Conservation (phyloP, 2,329 filamentous ascomycete species). For the Zymoseptoria brevis region DNA sequence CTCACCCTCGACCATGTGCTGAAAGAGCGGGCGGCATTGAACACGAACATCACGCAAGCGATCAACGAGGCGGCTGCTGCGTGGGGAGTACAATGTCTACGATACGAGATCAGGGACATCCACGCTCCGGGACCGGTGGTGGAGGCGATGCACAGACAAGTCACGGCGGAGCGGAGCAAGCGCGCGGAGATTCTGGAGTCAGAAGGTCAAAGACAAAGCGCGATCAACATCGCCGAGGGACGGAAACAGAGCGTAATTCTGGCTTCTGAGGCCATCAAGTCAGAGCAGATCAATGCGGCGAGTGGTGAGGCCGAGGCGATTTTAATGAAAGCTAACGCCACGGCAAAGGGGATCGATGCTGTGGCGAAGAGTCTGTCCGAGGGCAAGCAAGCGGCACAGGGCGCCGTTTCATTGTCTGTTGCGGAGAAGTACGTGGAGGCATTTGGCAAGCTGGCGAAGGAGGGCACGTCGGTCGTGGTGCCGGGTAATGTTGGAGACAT, state of each 20-base stretch:
- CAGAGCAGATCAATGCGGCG: slow-evolving; percentile 89
- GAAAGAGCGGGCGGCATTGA: slow-evolving; percentile 91
- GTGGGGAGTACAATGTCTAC: slow-evolving; percentile 91
- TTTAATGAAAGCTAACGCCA: slow-evolving; percentile 73
- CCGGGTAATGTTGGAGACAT: slow-evolving; percentile 97
- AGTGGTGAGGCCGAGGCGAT: slow-evolving; percentile 93
- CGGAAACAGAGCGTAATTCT: slow-evolving; percentile 95
- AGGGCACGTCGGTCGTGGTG: slow-evolving; percentile 91
- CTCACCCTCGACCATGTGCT: slow-evolving; percentile 93
- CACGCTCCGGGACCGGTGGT: slow-evolving; percentile 91
- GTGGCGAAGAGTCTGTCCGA: slow-evolving; percentile 57
- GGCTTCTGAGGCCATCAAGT: slow-evolving; percentile 80
- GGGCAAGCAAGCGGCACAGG: slow-evolving; percentile 68
- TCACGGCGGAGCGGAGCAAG: slow-evolving; percentile 95
- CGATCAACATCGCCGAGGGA: slow-evolving; percentile 98
- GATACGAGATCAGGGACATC: slow-evolving; percentile 97
- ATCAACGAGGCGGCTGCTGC: slow-evolving; percentile 97
- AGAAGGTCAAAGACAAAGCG: slow-evolving; percentile 91
- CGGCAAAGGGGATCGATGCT: slow-evolving; percentile 78
- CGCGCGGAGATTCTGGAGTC: slow-evolving; percentile 95
- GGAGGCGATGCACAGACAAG: slow-evolving; percentile 95
- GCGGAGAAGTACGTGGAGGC: slow-evolving; percentile 98
- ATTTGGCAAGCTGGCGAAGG: slow-evolving; percentile 84
- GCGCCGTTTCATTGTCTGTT: slow-evolving; percentile 76
- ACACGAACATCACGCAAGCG: slow-evolving; percentile 95